These are phyloP conservation scores for Pleurotus pulmonarius DNA, from an alignment of 768 basidiomycete genomes.

Conservation along the genomic window DNA sequence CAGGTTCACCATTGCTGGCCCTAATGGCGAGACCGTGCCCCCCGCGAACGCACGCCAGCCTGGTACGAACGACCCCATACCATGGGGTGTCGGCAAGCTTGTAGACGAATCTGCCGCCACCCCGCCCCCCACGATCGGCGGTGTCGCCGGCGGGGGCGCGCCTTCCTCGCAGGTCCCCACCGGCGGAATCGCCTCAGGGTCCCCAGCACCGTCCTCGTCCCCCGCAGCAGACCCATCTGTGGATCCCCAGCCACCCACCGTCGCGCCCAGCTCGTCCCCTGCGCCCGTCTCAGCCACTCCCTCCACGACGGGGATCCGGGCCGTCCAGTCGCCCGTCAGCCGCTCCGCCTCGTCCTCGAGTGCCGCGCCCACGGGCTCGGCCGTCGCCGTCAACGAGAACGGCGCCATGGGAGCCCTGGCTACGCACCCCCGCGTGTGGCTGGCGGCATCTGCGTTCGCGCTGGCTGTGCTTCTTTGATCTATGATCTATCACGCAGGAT, in stretches of 20 bases:
- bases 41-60: constrained; percentile 55
- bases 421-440: constrained; percentile 16
- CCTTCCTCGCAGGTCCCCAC: constrained; percentile 14
- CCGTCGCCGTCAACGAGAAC: constrained; percentile 1
- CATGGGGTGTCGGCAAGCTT: constrained; percentile 68
- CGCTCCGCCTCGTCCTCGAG: not conserved
- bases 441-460: constrained; percentile 10
- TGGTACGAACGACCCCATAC: constrained; percentile 44
- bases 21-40: constrained; percentile 38
- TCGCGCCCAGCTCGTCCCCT: not conserved
- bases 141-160: constrained; percentile 1
- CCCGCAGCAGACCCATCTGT: too few species aligned
- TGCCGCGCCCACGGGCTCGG: constrained; percentile 3
- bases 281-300: constrained; percentile 8
- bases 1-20: constrained; percentile 68
- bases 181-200: not conserved
- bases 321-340: not conserved
- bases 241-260: too few species aligned
- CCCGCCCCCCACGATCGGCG: constrained; percentile 28
- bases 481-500: not conserved
- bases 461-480: not conserved
- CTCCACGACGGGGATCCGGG: not conserved
- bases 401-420: constrained; percentile 13
- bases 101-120: constrained; percentile 36
- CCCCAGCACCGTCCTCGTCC: too few species aligned